Evolutionary conservation across 2,329 filamentous ascomycete genomes (phyloP).

Genomic region (Amauroascus verrucosus): DNA sequence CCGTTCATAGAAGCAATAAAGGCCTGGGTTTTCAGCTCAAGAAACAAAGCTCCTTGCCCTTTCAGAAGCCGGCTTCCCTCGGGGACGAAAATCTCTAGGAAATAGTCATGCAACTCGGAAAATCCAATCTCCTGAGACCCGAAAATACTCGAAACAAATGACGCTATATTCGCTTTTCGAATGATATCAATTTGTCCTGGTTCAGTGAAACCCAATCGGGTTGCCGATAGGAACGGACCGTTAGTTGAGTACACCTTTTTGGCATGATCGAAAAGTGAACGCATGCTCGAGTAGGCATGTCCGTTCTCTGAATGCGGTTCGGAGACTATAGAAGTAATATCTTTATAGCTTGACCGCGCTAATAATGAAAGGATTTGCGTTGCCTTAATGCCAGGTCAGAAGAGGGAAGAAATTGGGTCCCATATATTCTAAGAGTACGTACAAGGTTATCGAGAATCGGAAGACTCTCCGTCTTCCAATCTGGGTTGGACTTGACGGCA

Average conservation of each 20-base stretch:
- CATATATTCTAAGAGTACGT: slow-evolving; percentile 20
- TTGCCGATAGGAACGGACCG: slow-evolving; percentile 46
- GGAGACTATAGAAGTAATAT: slow-evolving; percentile 48
- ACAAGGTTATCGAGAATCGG: slow-evolving; percentile 53
- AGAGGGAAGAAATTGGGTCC: background rate
- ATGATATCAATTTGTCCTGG: slow-evolving; percentile 48
- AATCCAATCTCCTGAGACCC: slow-evolving; percentile 55
- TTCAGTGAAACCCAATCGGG: slow-evolving; percentile 44
- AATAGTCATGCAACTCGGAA: slow-evolving; percentile 52
- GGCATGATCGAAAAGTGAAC: slow-evolving; percentile 53
- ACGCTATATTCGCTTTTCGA: slow-evolving; percentile 54
- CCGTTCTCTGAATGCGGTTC: slow-evolving; percentile 47
- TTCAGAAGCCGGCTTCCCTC: slow-evolving; percentile 49
- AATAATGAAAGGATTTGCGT: slow-evolving; percentile 50
- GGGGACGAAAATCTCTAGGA: slow-evolving; percentile 54
- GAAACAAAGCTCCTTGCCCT: slow-evolving; percentile 50
- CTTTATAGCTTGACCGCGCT: slow-evolving; percentile 46
- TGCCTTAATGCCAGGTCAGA: slow-evolving; percentile 33
- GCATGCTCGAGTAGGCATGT: slow-evolving; percentile 53
- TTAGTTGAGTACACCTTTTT: slow-evolving; percentile 51
- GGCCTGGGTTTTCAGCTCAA: slow-evolving; percentile 58
- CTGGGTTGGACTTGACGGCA: slow-evolving; percentile 36
- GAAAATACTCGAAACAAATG: slow-evolving; percentile 54
- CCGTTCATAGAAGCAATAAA: slow-evolving; percentile 53
- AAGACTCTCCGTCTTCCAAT: slow-evolving; percentile 49